A percentile compares a stretch with the other conserved stretches of the same genome.
Evolutionary conservation across 2,329 filamentous ascomycete genomes (phyloP).

Genomic region (Emericellopsis cladophorae): DNA sequence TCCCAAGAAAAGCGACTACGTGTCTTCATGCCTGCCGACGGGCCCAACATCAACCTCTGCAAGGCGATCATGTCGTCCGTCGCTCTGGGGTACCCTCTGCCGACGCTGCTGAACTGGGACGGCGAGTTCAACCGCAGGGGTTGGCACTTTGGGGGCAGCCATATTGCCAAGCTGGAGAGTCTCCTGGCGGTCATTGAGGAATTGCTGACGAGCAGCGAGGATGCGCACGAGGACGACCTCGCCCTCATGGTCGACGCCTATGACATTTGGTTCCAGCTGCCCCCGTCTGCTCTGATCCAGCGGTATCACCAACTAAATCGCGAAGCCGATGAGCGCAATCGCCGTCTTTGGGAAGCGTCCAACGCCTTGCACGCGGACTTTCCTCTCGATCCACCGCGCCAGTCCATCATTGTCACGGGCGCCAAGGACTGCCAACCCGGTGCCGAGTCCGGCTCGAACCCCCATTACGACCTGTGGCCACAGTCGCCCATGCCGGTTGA

Average conservation of each 20-base stretch:
- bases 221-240: conserved; percentile 16
- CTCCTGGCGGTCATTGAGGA: conserved; percentile 16
- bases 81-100: conserved; percentile 22
- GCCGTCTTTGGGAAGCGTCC: conserved; percentile 9
- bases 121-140: conserved; percentile 21
- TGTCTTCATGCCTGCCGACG: conserved; percentile 25
- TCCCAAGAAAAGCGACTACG: conserved; percentile 13
- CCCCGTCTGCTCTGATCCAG: conserved; percentile 20
- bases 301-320: conserved; percentile 21
- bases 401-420: conserved; percentile 18
- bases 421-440: conserved; percentile 22
- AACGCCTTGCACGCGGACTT: conserved; percentile 6
- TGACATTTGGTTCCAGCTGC: conserved; percentile 26
- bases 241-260: conserved; percentile 23
- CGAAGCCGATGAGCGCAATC: conserved; percentile 16
- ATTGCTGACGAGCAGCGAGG: conserved; percentile 9
- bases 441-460: conserved; percentile 18
- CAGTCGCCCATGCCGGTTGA: conserved; percentile 18
- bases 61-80: conserved; percentile 24
- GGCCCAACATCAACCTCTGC: conserved; percentile 22
- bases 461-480: conserved; percentile 22
- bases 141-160: conserved; percentile 24
- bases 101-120: conserved; percentile 22
- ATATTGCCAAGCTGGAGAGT: conserved; percentile 23
- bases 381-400: conserved; percentile 15